Evolutionary conservation across 805 yeast genomes (phyloP), one percentile per base, ranked within the genome.

Genomic region (Pichia nakasei): DNA sequence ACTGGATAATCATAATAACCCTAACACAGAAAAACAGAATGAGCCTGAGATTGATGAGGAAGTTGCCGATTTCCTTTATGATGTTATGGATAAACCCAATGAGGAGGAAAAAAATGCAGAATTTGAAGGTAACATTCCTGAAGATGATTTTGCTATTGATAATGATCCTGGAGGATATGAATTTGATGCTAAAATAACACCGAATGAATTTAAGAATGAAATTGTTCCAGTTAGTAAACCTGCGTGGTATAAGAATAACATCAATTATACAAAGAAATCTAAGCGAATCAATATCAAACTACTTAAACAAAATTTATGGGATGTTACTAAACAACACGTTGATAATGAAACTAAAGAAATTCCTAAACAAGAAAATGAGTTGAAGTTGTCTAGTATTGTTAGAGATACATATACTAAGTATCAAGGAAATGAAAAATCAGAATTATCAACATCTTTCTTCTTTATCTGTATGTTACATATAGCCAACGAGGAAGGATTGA

Each of bases 401-500:
- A 48, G 48, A 18, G 55, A 52, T n/a, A 58, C 62, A 11, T 49
- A 52, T 19, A 39, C 45, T n/a, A 67, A 68, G 57, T 87, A 88
- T 57, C 68, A 75, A 0, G 61, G 67, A 9, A 78, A 75, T 39
- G 73, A 78, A 38, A 66, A 70, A 51, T 72, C 71, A 40, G 95
- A 87, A 42, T 62, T 88, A 8, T 82, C 94, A 1, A 86, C 95
- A 1, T 82, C 94, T 61, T 84, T 84, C 60, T 84, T 85, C 55
- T 87, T 87, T 54, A 85, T 87, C 46, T 84, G 95, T 53, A 63
- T 86, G 54, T 64, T 87, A 31, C 96, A 87, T 63, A 66, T 87
- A 51, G 95, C 95, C 13, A 87, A 88, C 57, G 96, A 87, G 59
- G 80, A 84, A 55, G 91, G 89, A 1, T 66, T 87, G 26, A 57